Conservation (phyloP, 208 protist species). For the Leishmania gerbilli region DNA sequence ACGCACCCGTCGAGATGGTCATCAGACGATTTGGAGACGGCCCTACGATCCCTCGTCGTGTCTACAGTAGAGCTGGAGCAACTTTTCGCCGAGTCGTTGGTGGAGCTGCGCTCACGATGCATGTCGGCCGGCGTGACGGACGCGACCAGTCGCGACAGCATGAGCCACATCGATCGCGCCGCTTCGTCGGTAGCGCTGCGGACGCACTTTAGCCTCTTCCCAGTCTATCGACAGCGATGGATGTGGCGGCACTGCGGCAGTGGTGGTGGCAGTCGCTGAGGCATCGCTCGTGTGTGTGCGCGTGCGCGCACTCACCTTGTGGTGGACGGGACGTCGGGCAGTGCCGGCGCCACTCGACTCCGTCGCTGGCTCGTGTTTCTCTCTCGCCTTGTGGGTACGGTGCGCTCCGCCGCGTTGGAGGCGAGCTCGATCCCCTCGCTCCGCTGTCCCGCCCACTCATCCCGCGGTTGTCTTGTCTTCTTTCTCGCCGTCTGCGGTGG, state of each 20-base stretch:
- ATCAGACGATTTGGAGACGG: slow-evolving; percentile 1
- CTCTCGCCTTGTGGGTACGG: not conserved
- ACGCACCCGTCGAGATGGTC: not conserved
- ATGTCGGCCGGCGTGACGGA: not conserved
- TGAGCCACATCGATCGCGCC: not conserved
- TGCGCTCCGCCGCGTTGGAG: not conserved
- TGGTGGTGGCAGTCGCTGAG: not conserved
- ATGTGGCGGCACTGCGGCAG: slow-evolving; percentile 19
- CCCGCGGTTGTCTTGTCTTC: not conserved
- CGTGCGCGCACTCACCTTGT: not conserved
- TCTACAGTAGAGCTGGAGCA: slow-evolving; percentile 22
- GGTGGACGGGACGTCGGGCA: not conserved
- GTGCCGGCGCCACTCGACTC: not conserved
- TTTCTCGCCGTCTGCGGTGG: not conserved
- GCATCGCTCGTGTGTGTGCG: not conserved
- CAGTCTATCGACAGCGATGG: slow-evolving; percentile 24
- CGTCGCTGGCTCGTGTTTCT: not conserved
- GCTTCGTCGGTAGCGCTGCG: not conserved
- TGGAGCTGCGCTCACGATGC: slow-evolving; percentile 12
- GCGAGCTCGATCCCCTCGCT: not conserved
- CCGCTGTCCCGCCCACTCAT: not conserved
- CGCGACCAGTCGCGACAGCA: too few species aligned
- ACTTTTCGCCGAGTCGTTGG: slow-evolving; percentile 25
- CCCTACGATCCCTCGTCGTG: slow-evolving; percentile 22
- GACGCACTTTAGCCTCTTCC: not conserved